Evolutionary conservation across 768 basidiomycete genomes (phyloP), one percentile per base, ranked within the genome.

Genomic region (Sarcodon sp.): DNA sequence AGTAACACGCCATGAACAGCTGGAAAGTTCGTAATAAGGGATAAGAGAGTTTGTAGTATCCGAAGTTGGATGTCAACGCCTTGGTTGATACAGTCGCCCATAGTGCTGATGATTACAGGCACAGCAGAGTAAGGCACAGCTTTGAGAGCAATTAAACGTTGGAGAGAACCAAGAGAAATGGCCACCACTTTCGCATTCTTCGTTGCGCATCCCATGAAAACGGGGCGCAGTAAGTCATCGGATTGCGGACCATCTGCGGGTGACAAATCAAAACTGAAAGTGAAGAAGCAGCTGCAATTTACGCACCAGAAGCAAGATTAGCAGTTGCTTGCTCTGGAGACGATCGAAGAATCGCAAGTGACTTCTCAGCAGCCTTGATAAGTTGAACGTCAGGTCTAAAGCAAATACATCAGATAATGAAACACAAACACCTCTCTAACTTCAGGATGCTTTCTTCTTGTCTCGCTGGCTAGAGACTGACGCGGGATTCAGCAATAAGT

Each of bases 11-110:
- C 91, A 57, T 91, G 87, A 7, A 94, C 79, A 7, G 75, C 77
- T 1, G 79, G 76, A 57, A 92, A 91, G 59, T 89, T 87, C 2
- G 89, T 93, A 45, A 98, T 80, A 8, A 99, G 77, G 0, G 87
- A 88, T 8, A 96, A 79, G 7, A 98, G 73, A 0, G 90, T 93
- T 62, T 97, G 93, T 0, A 98, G 71, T 27, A 97, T 87, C 46
- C 87, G 84, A 35, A 98, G 74, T 60, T 98, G 96, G 27, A 97
- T 96, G 60, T 99, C 96, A 32, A 98, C 93, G 6, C 92, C 96
- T 61, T 94, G 91, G 31, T 77, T 83, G 69, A 94, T 80, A 13
- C 89, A 89, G 53, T 87, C 83, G 49, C 72, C 77, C 78, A 99
- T 84, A 0, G 85, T 94, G 41, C 66, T 76, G 55, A 98, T 75